A percentile compares a stretch with the other conserved stretches of the same genome.
Evolutionary conservation across 306 rosid species (phyloP).

Genomic region (apple (Malus domestica)): DNA sequence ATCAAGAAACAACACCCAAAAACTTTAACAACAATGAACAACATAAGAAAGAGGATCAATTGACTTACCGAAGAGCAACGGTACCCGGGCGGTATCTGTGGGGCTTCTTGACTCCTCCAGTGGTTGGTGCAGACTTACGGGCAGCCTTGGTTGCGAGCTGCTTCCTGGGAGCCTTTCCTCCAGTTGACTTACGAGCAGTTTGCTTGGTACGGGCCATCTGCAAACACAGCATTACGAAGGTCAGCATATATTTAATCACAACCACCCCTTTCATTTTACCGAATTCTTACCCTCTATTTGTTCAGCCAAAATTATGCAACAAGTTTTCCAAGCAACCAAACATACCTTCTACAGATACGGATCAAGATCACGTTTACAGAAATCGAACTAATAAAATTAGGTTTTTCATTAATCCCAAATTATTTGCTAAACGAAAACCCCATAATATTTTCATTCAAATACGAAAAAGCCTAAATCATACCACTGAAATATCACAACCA

Average conservation of each 20-base stretch:
- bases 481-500: not conserved
- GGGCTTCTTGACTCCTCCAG: constrained; percentile 96
- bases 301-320: not conserved
- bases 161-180: constrained; percentile 97
- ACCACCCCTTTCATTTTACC: not conserved
- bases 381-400: not conserved
- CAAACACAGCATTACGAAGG: too few relatives aligned
- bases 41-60: not conserved
- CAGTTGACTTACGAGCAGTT: constrained; percentile 93
- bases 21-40: rapidly evolving
- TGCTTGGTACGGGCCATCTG: constrained; percentile 99
- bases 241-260: not conserved
- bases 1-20: not conserved
- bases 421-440: not conserved
- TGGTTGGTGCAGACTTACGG: constrained; percentile 93
- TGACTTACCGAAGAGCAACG: constrained; percentile 74
- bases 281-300: not conserved
- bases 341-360: not conserved
- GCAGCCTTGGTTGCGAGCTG: constrained; percentile 99
- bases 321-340: too few relatives aligned
- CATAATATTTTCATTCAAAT: not conserved
- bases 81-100: constrained; percentile 96
- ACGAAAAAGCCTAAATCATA: not conserved
- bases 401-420: not conserved
- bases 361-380: not conserved